Evolutionary conservation across 2,329 filamentous ascomycete species (phyloP).

Genomic region (Lecanosticta acicola): DNA sequence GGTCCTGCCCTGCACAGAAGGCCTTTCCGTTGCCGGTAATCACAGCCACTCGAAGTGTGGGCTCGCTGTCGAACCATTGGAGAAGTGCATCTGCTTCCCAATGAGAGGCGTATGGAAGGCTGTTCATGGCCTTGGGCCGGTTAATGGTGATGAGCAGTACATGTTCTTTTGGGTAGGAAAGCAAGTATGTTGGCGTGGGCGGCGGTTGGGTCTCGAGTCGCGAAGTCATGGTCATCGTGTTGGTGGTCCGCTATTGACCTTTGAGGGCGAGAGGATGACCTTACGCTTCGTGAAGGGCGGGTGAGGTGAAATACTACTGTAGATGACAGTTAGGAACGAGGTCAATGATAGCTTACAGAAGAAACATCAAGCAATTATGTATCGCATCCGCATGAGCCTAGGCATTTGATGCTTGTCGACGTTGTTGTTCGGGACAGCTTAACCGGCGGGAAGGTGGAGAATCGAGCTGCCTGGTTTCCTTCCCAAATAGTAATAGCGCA

Average conservation of each 20-base stretch:
- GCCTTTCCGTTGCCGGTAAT: conserved; percentile 50
- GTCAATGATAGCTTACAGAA: too few species aligned
- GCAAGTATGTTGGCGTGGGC: conserved; percentile 23
- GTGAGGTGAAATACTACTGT: background rate
- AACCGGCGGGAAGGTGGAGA: background rate
- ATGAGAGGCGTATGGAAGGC: conserved; percentile 40
- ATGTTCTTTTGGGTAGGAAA: conserved; percentile 44
- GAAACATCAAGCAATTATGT: too few species aligned
- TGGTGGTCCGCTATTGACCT: background rate
- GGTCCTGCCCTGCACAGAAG: conserved; percentile 53
- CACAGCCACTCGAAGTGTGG: conserved; percentile 31
- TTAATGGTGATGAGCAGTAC: conserved; percentile 52
- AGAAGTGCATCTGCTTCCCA: conserved; percentile 47
- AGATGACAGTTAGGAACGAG: background rate
- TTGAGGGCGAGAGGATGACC: background rate
- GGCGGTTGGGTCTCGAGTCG: conserved; percentile 20
- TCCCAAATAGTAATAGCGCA: too few species aligned
- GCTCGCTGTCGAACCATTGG: conserved; percentile 48
- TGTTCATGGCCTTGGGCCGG: conserved; percentile 47
- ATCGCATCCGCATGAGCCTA: background rate
- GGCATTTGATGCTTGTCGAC: background rate
- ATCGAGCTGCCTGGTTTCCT: background rate
- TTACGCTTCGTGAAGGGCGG: background rate
- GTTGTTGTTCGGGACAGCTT: background rate
- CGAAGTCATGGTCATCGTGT: conserved; percentile 12